Evolutionary conservation across 2,329 filamentous ascomycete genomes (phyloP), one percentile per base, ranked within the genome.

Genomic region (Aureobasidium sp.): DNA sequence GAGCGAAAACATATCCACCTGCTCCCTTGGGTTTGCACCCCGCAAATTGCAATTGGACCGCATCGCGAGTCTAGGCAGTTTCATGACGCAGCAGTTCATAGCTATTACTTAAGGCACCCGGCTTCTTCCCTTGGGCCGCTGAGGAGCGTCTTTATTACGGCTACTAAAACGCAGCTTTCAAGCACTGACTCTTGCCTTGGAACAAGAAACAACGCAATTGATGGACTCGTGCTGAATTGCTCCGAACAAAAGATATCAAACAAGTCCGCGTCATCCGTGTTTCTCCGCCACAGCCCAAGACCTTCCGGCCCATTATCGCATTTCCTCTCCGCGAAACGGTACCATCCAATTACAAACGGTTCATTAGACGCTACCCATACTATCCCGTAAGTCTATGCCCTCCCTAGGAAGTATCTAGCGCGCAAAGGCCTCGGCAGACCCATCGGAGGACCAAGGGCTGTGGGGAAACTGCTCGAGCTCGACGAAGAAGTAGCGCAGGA

Each of bases 61-160:
- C 36, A 20, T 42, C n/a, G 37, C 39, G 27, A 45, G n/a, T 44
- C 52, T 44, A 42, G 52, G 11, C 52, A 34, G 37, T 31, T 44
- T 42, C 52, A 56, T 56, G 52, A 56, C 53, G 53, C 53, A 45
- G 53, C 11, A 45, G 3, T 29, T 22, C 29, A 14, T 57, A 20
- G 53, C 41, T 45, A 59, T 59, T 59, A 59, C 55, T 59, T 59
- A 59, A 59, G n/a, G 44, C 55, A 59, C 55, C 55, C 55, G 55
- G 22, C 42, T 59, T 59, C 8, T 59, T 59, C 55, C 55, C 42
- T 59, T 59, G 42, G 31, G 29, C 55, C 55, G 55, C 53, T 56
- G n/a, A 22, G 29, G 47, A 51, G 47, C 7, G 9, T 42, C 41
- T 48, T 31, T 48, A 20, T 31, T 59, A 31, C 55, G 55, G 55